Percentiles rank a stretch among this genome's conserved stretches.
These are phyloP conservation scores for Psilocybe subaeruginosa DNA, from an alignment of 768 basidiomycete species.

Conservation along the genomic window DNA sequence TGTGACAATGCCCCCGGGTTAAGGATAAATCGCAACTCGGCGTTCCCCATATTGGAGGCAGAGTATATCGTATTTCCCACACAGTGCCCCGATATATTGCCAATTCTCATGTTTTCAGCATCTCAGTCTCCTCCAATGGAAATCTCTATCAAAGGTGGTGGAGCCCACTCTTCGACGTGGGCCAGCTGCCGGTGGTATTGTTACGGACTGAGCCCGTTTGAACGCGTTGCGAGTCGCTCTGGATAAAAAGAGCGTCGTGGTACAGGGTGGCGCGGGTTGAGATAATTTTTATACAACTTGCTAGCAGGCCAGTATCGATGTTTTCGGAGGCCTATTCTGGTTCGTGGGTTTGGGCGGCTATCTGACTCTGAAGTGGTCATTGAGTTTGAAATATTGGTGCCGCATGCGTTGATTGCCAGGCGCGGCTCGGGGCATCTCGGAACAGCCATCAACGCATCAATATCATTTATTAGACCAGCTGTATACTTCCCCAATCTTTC, in stretches of 20 bases:
- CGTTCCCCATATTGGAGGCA: constrained; percentile 8
- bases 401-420: not conserved
- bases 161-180: constrained; percentile 15
- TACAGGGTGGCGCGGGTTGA: constrained; percentile 16
- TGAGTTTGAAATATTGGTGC: too few relatives aligned
- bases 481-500: too few relatives aligned
- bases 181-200: constrained; percentile 9
- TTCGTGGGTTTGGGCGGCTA: constrained; percentile 18
- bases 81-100: constrained; percentile 8
- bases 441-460: too few relatives aligned
- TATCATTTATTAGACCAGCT: too few relatives aligned
- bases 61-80: constrained; percentile 9
- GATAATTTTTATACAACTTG: constrained; percentile 8
- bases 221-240: constrained; percentile 1
- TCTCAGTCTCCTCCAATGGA: constrained; percentile 6
- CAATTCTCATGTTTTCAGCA: constrained; percentile 6
- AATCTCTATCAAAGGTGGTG: constrained; percentile 16
- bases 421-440: too few relatives aligned
- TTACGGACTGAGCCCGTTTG: constrained; percentile 8
- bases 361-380: not conserved
- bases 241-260: constrained; percentile 5
- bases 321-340: constrained; percentile 17
- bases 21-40: constrained; percentile 3
- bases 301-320: constrained; percentile 8
- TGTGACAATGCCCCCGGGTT: too few relatives aligned